Evolutionary conservation across 1,139 yeast species (phyloP).

Genomic region (Diutina scorzettiae): DNA sequence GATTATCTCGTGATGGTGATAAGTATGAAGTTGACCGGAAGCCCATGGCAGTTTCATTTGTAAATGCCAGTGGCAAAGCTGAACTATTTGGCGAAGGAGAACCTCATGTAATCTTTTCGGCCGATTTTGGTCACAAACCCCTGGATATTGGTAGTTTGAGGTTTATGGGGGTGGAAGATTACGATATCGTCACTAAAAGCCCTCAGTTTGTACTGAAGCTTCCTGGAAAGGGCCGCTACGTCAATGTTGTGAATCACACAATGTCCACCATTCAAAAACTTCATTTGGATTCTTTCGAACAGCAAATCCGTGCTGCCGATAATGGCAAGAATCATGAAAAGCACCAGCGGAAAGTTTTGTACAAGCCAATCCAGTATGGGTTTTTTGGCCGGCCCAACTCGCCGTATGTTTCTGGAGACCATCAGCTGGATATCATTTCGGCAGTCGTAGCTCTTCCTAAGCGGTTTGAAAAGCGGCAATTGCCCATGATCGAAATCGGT

Average conservation of each 20-base stretch:
- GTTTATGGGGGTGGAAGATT: constrained; percentile 2
- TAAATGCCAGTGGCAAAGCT: not conserved
- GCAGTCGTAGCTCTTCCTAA: not conserved
- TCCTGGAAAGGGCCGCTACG: not conserved
- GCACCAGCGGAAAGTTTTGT: not conserved
- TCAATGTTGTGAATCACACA: not conserved
- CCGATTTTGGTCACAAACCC: not conserved
- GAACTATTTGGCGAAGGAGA: not conserved
- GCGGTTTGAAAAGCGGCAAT: not conserved
- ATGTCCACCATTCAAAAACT: not conserved
- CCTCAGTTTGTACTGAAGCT: not conserved
- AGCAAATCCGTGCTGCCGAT: not conserved
- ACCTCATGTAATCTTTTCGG: not conserved
- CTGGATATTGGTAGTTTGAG: not conserved
- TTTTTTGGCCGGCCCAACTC: not conserved
- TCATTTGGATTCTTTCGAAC: not conserved
- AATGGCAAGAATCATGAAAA: not conserved
- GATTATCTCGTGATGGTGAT: not conserved
- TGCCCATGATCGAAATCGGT: not conserved
- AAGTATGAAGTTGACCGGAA: not conserved
- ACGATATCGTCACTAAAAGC: not conserved
- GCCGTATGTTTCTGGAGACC: not conserved
- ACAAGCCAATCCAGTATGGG: constrained; percentile 2
- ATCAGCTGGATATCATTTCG: not conserved
- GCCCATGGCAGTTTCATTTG: not conserved